A percentile compares a stretch with the other conserved stretches of the same genome.
These are phyloP conservation scores for Lactarius hengduanensis DNA, from an alignment of 768 basidiomycete genomes.

Conservation along the genomic window DNA sequence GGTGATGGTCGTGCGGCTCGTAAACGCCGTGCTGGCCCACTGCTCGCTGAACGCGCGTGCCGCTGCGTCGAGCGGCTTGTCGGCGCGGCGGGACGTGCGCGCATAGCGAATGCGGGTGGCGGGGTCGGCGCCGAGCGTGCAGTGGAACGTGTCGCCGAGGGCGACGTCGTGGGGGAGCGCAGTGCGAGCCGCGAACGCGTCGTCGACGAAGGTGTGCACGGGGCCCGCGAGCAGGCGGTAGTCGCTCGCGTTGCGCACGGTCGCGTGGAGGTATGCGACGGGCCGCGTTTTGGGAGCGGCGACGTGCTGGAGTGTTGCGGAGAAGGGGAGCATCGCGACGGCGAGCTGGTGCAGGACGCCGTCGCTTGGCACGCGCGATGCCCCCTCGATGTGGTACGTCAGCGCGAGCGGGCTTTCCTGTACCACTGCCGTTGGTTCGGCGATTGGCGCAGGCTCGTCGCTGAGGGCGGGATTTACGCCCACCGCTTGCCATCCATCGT, in stretches of 20 bases:
- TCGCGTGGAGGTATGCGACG: constrained; percentile 46
- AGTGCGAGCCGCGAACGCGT: constrained; percentile 54
- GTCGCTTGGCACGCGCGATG: constrained; percentile 53
- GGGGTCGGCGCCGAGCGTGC: constrained; percentile 48
- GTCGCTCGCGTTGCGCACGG: constrained; percentile 56
- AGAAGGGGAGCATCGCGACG: constrained; percentile 49
- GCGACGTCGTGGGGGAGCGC: constrained; percentile 48
- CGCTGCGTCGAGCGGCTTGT: constrained; percentile 24
- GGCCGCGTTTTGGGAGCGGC: constrained; percentile 50
- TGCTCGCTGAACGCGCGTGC: constrained; percentile 46
- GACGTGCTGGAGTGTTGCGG: constrained; percentile 47
- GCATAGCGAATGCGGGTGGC: constrained; percentile 40
- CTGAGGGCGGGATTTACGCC: neutral
- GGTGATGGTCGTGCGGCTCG: constrained; percentile 39
- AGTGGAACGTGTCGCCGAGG: constrained; percentile 51
- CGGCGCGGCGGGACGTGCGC: constrained; percentile 40
- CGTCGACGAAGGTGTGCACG: constrained; percentile 55
- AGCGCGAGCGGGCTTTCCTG: constrained; percentile 53
- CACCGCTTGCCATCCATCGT: constrained; percentile 1
- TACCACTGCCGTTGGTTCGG: constrained; percentile 45
- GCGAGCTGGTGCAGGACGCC: constrained; percentile 55
- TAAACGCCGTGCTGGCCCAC: constrained; percentile 45
- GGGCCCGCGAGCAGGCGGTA: constrained; percentile 55
- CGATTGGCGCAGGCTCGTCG: constrained; percentile 19
- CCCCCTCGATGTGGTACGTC: constrained; percentile 51